These are phyloP conservation scores for Ophiocytium majus DNA, from an alignment of 352 stramenopile species.

Conservation along the genomic window DNA sequence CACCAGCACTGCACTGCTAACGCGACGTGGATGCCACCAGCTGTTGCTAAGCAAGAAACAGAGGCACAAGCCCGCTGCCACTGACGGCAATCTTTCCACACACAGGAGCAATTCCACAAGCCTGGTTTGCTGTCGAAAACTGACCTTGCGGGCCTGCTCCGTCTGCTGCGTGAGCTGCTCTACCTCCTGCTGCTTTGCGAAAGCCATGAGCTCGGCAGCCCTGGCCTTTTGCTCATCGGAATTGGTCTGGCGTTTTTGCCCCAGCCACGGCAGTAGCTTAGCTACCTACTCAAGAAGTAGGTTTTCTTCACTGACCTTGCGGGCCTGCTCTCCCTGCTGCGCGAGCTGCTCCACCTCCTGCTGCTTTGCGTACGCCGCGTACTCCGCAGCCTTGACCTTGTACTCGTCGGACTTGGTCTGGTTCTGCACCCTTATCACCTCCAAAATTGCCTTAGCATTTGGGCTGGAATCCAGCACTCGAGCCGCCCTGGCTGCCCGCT, in stretches of 20 bases:
- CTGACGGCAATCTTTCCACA: no score
- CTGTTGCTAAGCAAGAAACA: no score
- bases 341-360: constrained; percentile 30
- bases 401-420: constrained; percentile 47
- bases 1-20: no score
- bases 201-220: constrained; percentile 39
- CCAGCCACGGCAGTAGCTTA: no score
- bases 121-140: constrained; percentile 77
- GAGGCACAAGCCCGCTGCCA: no score
- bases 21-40: no score
- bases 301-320: constrained; percentile 72
- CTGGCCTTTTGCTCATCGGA: constrained; percentile 45
- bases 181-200: constrained; percentile 54
- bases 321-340: constrained; percentile 90
- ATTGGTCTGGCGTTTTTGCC: constrained; percentile 64
- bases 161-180: constrained; percentile 71
- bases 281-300: no score
- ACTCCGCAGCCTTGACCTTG: constrained; percentile 43
- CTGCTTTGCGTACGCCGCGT: constrained; percentile 50
- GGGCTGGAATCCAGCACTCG: constrained; percentile 22
- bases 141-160: constrained; percentile 85
- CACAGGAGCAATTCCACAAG: no score
- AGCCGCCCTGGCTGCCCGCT: constrained; percentile 50
- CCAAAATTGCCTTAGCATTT: constrained; percentile 35
- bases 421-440: constrained; percentile 50